Evolutionary conservation across 768 basidiomycete species (phyloP), one percentile per base, ranked within the genome.

Genomic region (Termitomyces sp.): DNA sequence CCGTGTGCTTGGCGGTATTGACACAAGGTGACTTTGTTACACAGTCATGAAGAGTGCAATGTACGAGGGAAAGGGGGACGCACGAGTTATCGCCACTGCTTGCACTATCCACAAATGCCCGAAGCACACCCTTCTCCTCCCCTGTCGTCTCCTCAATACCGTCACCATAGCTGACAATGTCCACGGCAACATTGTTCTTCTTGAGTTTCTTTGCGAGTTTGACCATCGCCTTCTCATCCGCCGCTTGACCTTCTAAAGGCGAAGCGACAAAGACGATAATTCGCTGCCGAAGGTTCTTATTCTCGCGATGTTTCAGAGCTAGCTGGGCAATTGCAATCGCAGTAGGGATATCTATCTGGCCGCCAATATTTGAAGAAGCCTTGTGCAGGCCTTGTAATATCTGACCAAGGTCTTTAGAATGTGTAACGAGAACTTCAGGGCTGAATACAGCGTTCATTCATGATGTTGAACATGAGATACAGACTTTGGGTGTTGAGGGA

Each of bases 101-200:
- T 47, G 86, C 87, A 60, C 83, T 87, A 30, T 98, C 94, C 46
- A 96, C 83, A 67, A 99, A 92, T 4, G 86, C 80, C 65, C 78
- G 81, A 59, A 99, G 77, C 56, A 92, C 83, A 16, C 75, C 73
- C 66, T 84, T 83, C 48, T 79, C 83, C 45, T 85, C 84, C 58
- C 82, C 86, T 16, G 69, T 70, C 6, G 76, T 72, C 66, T 85
- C 83, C 68, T 88, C 89, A 46, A 94, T 90, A 6, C 86, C 90
- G 65, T 96, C 95, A 1, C 96, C 96, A 71, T 93, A 98, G 6
- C 83, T 83, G 30, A 98, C 77, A 52, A 98, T 78, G 72, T 99
- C 97, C 26, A 98, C 81, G 1, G 95, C 92, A 44, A 99, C 94
- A 65, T 98, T 99, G 72, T 98, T 98, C 86, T 99, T 99, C 81